Evolutionary conservation across 441 rosid species (phyloP), one percentile per base, ranked within the genome.

Genomic region (Corymbia citriodora): DNA sequence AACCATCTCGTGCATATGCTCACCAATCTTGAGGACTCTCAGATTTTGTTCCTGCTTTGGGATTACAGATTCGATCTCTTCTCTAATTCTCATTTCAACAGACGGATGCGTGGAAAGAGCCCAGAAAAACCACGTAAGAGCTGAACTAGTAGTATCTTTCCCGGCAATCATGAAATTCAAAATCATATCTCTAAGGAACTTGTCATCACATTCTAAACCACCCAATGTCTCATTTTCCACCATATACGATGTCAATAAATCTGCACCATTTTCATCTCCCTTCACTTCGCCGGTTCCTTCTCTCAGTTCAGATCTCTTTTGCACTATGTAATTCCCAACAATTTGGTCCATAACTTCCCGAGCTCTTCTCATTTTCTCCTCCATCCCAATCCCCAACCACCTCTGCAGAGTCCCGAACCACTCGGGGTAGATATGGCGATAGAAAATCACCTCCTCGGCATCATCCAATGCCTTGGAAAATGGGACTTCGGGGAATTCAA

Each of bases 121-220:
- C 93, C 93, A 94, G 16, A 94, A 93, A 79, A 94, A 93, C 95
- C 93, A 93, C 23, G 94, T 68, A 16, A 94, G 91, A 31, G 86
- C 91, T 1, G 93, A 90, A 79, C 93, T 88, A 2, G 91, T 90
- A 6, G 94, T 91, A 88, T 93, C 96, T 70, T 90, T 90, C 14
- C 94, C 94, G 3, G 95, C 95, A 9, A 90, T 89, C 88, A 53
- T 90, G 61, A 89, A 7, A 68, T 65, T 90, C 83, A 90, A 68
- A 88, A 90, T 86, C 65, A 55, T 27, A 61, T 90, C 91, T 55
- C 91, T 86, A 19, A 90, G 70, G 79, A 85, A 89, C 88, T 45
- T 31, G 59, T 89, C 90, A 31, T 82, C 40, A 13, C 74, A 55
- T 19, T 82, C 88, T 33, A 59, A 29, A 79, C 10, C 52, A 12